A percentile compares a stretch with the other conserved stretches of the same genome.
These are phyloP conservation scores for Hymenoscyphus repandus DNA, from an alignment of 2,329 filamentous ascomycete genomes.

Conservation along the genomic window DNA sequence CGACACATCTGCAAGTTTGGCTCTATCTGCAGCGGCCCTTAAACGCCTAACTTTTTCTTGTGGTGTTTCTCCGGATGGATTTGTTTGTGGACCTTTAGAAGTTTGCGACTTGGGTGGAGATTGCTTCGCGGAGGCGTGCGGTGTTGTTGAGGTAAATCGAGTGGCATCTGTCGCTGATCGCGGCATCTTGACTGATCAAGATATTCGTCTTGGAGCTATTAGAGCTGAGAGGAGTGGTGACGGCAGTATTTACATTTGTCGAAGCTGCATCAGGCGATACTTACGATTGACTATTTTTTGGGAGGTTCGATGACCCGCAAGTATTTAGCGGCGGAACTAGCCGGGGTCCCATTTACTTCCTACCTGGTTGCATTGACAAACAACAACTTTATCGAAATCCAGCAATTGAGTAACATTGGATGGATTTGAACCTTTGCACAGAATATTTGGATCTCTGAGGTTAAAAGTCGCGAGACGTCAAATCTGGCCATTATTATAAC, in stretches of 20 bases:
- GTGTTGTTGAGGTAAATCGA: slow-evolving; percentile 66
- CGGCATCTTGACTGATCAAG: slow-evolving; percentile 35
- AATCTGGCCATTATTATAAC: too few species aligned
- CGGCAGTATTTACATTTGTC: slow-evolving; percentile 19
- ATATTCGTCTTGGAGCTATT: neutral
- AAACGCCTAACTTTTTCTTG: slow-evolving; percentile 32
- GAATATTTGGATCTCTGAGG: too few species aligned
- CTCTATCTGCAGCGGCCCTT: slow-evolving; percentile 31
- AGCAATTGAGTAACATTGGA: too few species aligned
- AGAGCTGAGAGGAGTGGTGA: neutral
- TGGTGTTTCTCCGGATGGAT: slow-evolving; percentile 31
- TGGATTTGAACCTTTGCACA: too few species aligned
- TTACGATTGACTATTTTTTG: slow-evolving; percentile 13
- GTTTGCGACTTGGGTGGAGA: slow-evolving; percentile 27
- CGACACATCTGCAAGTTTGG: slow-evolving; percentile 28
- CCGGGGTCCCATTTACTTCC: neutral
- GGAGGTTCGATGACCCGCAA: slow-evolving; percentile 7
- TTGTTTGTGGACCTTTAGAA: slow-evolving; percentile 14
- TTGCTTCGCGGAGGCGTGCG: slow-evolving; percentile 64
- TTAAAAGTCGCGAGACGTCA: too few species aligned
- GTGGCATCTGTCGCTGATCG: slow-evolving; percentile 76
- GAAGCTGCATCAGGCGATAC: neutral
- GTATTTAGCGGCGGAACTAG: slow-evolving; percentile 7
- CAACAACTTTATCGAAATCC: too few species aligned
- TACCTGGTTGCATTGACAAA: neutral